A percentile compares a stretch with the other conserved stretches of the same genome.
Conservation (phyloP, 106 monocot genomes). For the Platanthera zijinensis region DNA sequence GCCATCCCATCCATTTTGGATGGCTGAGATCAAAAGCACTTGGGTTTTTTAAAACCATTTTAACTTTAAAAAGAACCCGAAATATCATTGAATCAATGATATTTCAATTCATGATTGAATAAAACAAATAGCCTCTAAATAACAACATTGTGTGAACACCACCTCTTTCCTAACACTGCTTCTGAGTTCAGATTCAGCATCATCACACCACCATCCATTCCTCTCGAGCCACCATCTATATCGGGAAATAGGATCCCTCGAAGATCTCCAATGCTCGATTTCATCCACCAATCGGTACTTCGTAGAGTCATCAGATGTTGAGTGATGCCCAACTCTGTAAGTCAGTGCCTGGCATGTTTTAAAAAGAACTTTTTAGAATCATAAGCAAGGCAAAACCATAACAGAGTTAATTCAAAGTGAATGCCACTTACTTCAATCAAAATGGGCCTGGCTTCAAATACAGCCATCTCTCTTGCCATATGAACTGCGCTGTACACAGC, state of each 20-base stretch:
- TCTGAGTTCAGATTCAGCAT: conserved; percentile 62
- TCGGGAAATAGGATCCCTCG: conserved; percentile 71
- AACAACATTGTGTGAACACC: not conserved
- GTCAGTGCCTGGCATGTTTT: conserved; percentile 59
- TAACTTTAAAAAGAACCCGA: no score
- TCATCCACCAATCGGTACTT: conserved; percentile 73
- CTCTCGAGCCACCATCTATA: conserved; percentile 82
- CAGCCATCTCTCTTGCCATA: conserved; percentile 81
- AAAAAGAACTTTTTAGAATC: not conserved
- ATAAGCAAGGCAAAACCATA: not conserved
- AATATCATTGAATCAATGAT: no score
- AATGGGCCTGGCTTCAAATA: conserved; percentile 68
- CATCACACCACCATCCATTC: conserved; percentile 90
- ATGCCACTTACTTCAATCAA: conserved; percentile 58
- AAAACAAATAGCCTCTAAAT: not conserved
- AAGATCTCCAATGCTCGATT: conserved; percentile 84
- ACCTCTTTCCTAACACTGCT: conserved; percentile 82
- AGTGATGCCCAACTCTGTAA: conserved; percentile 91
- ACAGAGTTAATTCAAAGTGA: not conserved
- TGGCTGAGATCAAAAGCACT: no score
- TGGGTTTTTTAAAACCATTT: no score
- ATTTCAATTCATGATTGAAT: not conserved
- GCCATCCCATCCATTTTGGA: no score
- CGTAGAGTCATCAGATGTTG: conserved; percentile 94
- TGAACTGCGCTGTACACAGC: conserved; percentile 87